Percentiles rank a stretch among this genome's conserved stretches.
phyloP scores from a whole-genome alignment of 768 basidiomycete species.

The Baorangia bicolor region DNA sequence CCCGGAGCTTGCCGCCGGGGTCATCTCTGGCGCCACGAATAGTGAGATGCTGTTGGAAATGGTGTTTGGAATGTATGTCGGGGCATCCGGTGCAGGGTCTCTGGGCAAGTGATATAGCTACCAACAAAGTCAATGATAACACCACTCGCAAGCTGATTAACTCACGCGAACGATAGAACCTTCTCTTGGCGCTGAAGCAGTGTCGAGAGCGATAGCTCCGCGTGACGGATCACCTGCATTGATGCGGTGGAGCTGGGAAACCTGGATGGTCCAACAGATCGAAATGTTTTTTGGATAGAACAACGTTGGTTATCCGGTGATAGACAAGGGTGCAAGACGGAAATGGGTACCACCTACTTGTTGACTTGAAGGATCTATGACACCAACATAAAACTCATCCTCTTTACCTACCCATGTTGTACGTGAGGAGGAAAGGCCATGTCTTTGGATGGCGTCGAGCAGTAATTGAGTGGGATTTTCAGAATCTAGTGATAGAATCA shows the following conservation, averaged over 20 bases:
- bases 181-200: conserved; percentile 46
- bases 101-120: conserved; percentile 46
- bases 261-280: conserved; percentile 25
- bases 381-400: conserved; percentile 58
- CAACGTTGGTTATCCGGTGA: background rate
- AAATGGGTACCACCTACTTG: conserved; percentile 2
- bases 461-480: conserved; percentile 63
- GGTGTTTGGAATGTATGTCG: conserved; percentile 1
- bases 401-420: conserved; percentile 43
- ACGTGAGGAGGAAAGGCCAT: conserved; percentile 28
- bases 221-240: conserved; percentile 71
- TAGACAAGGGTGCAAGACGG: background rate
- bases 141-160: background rate
- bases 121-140: background rate
- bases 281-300: background rate
- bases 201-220: conserved; percentile 62
- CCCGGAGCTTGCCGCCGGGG: background rate
- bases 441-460: conserved; percentile 48
- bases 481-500: conserved; percentile 57
- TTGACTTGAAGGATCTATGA: conserved; percentile 22
- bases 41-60: conserved; percentile 22
- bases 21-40: conserved; percentile 23
- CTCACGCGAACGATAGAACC: conserved; percentile 55
- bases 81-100: conserved; percentile 3
- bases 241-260: conserved; percentile 52